Base-by-base conservation (phyloP, 345 rosid genomes). In the Citrus trifoliata region DNA sequence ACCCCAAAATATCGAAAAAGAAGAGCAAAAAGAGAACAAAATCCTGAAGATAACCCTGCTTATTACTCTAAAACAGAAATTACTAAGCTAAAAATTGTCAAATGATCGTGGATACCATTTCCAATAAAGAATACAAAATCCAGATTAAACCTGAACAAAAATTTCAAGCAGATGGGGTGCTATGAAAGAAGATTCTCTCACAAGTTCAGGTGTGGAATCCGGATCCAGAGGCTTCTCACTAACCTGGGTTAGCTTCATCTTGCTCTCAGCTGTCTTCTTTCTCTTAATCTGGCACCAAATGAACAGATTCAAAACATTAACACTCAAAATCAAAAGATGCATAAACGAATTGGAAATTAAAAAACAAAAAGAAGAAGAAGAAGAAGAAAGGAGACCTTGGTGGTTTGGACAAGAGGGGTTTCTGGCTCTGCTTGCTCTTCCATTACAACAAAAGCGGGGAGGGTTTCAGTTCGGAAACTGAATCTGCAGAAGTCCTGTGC, bases 201-300 rank as follows among this genome's bases (percentile, higher is more conserved):
- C 78, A 10, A 75, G 21, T 64, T 75, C 78, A 64, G 61, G 51
- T 37, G 33, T 4, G 78, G 21, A 30, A 7, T 22, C 60, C 38
- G 78, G 78, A 75, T 75, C 78, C 71, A 16, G 62, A 65, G 71
- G 38, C 71, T 55, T 76, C 10, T 67, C 65, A 25, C 24, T 9
- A 22, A 33, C 55, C 73, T 76, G 79, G 25, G 66, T 14, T 19
- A 56, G 64, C 64, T 76, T 76, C 73, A 53, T 25, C 79, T 67
- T 76, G 55, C 53, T 76, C 73, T 76, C 79, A n/a, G 65, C 32
- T 5, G 62, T 64, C 73, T 76, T 76, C 73, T 33, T 76, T 53
- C 27, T 48, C 64, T 67, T 76, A 67, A n/a, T 76, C 79, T 76
- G 66, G 16, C 59, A 53, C 18, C 19, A 46, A 42, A 63, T 4